Evolutionary conservation across 306 rosid genomes (phyloP).

Genomic region (Lupinus albus): DNA sequence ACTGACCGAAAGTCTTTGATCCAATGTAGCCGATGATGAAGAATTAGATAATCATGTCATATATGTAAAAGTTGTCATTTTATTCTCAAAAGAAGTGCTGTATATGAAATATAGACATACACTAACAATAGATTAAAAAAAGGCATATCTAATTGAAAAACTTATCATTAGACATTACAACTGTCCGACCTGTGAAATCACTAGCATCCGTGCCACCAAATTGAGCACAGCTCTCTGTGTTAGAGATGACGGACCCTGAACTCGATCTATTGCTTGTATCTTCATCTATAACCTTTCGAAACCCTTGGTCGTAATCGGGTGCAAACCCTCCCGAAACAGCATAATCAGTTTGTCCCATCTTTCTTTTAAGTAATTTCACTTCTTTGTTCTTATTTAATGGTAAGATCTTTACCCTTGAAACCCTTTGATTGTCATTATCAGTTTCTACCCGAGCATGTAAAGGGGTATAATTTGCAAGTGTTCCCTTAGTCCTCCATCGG

Average conservation of each 20-base stretch:
- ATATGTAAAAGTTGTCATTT: too few species aligned
- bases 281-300: conserved; percentile 68
- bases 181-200: conserved; percentile 88
- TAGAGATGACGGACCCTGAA: conserved; percentile 91
- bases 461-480: conserved; percentile 95
- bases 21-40: too few species aligned
- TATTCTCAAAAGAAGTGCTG: background rate
- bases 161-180: background rate
- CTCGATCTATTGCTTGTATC: conserved; percentile 92
- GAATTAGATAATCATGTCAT: too few species aligned
- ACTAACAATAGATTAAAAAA: background rate
- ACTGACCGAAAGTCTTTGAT: too few species aligned
- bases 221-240: conserved; percentile 93
- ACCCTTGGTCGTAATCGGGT: conserved; percentile 67
- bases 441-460: conserved; percentile 86
- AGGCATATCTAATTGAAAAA: conserved; percentile 14
- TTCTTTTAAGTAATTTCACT: conserved; percentile 75
- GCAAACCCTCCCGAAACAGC: conserved; percentile 51
- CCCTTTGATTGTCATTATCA: conserved; percentile 73
- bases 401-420: conserved; percentile 70
- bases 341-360: conserved; percentile 56
- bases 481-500: conserved; percentile 99
- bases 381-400: conserved; percentile 78
- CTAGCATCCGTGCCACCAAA: conserved; percentile 86
- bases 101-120: conserved; percentile 4